Base-by-base conservation (phyloP, 371 early-diverging fungal species). In the Mortierella sp. region DNA sequence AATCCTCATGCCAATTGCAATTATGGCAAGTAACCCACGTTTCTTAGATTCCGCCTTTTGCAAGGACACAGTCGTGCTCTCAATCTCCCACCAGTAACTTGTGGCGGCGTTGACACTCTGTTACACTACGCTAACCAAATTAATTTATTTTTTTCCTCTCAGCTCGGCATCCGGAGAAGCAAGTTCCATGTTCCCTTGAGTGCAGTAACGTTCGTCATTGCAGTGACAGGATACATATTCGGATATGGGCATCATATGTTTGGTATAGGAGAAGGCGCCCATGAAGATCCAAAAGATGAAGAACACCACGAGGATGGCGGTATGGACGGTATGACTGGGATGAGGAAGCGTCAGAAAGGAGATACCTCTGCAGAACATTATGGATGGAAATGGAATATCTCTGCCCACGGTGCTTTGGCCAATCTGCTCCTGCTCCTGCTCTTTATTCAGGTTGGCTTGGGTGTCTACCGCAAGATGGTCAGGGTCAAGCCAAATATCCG, bases 301-400 rank as follows among this genome's bases (percentile, higher is more conserved):
- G 52, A 40, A 28, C 52, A 35, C 9, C 43, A 39, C 5, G 47
- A 51, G 14, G 43, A 37, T 26, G 58, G 52, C 3, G 67, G 55
- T 22, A 60, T 63, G 62, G 62, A 30, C 5, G 70, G 58, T 26
- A 68, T 78, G 70, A 14, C 47, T 12, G 71, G 49, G 14, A 79
- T 71, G 62, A n/a, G 24, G 32, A 70, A 75, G 55, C 24, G 75
- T 45, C 74, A 68, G 57, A 68, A 66, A 2, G 80, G 80, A 58
- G 75, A 72, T 51, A 75, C 72, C 37, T 79, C 80, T 22, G 80
- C 75, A 5, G 80, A 79, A 11, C 80, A 79, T 28, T 79, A 75
- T 43, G 80, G 80, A 28, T 70, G 73, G 67, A 45, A 39, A 26
- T 75, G 70, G 68, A 64, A 72, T 24, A 40, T 55, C 28, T 67